Base-by-base conservation (phyloP, 257 asterid species). In the Solanum infundibuliforme region DNA sequence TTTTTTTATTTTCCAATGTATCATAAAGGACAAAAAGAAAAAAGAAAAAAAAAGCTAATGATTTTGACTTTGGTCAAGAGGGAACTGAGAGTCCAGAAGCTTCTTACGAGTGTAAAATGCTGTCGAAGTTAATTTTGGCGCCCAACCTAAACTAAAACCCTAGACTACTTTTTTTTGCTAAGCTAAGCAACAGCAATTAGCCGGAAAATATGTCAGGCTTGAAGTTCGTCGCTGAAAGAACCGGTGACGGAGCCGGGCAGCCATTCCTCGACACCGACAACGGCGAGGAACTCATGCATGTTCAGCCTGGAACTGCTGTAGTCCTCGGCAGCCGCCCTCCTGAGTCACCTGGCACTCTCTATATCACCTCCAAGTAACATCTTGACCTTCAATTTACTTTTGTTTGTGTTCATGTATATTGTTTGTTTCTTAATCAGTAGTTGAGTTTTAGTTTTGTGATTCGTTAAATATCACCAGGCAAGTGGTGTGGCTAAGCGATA, bases 401-500 rank as follows among this genome's bases (percentile, higher is more conserved):
- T 43, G 16, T 62, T 12, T 83, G 2, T 55, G 13, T 18, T 7
- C 9, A n/a, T 13, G 52, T 65, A 23, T 8, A 16, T 14, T 12
- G 32, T 60, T 52, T 39, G 20, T 86, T 65, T 18, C 12, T 7
- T 18, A 25, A 86, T 86, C 12, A 62, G 21, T 36, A 23, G 36
- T 87, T 38, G 52, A 89, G 79, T 85, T 85, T 31, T 79, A 11
- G 60, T n/a, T 83, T 89, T 87, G 62, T 85, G 83, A 66, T 82
- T 88, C 41, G 39, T 79, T 52, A 25, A 36, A 69, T 68, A 25
- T 68, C 85, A 76, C 31, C 86, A 97, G 98, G 98, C 98, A 92
- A 93, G 94, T 95, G 77, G 94, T 97, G 91, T 97, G 99, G 99
- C 88, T 97, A 94, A 95, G 98, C 84, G 98, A 95, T 74, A 36